Evolutionary conservation across 2,329 filamentous ascomycete genomes (phyloP).

Genomic region (Fusarium camptoceras): DNA sequence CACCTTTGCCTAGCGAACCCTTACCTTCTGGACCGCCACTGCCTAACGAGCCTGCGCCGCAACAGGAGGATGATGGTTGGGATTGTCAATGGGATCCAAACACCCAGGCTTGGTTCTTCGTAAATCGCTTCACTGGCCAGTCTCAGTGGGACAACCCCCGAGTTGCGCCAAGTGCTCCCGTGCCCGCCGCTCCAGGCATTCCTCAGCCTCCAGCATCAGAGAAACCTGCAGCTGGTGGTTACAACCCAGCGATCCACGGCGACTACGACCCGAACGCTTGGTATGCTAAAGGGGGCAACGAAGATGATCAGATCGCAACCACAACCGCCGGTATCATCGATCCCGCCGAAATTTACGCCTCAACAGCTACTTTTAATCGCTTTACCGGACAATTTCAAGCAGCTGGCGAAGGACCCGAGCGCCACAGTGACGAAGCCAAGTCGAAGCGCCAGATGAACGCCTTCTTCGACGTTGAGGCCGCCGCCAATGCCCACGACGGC

Average conservation of each 20-base stretch:
- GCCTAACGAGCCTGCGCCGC: conserved; percentile 57
- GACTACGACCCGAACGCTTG: conserved; percentile 97
- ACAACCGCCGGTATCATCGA: conserved; percentile 49
- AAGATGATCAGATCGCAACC: conserved; percentile 50
- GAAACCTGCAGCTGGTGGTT: conserved; percentile 73
- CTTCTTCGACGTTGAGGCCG: conserved; percentile 95
- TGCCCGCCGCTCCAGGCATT: not conserved
- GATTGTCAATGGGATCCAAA: conserved; percentile 79
- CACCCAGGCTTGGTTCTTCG: conserved; percentile 81
- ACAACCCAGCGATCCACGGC: conserved; percentile 96
- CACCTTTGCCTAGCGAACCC: conserved; percentile 52
- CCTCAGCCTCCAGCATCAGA: conserved; percentile 53
- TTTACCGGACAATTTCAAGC: conserved; percentile 88
- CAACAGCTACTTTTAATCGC: conserved; percentile 86
- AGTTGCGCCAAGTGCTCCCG: conserved; percentile 62
- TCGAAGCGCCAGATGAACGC: conserved; percentile 88
- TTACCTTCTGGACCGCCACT: conserved; percentile 53
- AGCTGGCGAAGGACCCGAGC: conserved; percentile 74
- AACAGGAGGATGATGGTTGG: conserved; percentile 81
- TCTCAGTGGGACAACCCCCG: conserved; percentile 91
- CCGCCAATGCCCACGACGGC: conserved; percentile 90
- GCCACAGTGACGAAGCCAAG: conserved; percentile 89
- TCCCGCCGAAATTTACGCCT: conserved; percentile 67
- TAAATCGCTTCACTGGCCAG: conserved; percentile 80
- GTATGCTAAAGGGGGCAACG: conserved; percentile 75